Percentiles rank a stretch among this genome's conserved stretches.
Evolutionary conservation across 352 stramenopile species (phyloP).

Genomic region (Pythium dissimile): DNA sequence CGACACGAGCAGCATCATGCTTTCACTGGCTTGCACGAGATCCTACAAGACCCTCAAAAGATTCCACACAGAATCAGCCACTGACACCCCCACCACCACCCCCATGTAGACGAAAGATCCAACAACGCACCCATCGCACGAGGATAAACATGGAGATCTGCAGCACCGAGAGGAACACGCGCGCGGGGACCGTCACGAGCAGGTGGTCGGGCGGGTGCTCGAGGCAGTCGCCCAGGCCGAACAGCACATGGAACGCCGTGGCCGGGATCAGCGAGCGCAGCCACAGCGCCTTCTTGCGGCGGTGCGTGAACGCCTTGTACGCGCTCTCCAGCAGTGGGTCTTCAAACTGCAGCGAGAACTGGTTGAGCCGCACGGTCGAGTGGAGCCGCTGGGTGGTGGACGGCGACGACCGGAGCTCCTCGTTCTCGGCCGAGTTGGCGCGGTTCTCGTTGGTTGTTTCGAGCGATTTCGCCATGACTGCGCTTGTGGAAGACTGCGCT

Average conservation of each 20-base stretch:
- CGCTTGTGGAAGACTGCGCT: neutral
- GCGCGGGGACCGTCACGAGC: slow-evolving; percentile 66
- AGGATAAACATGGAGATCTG: slow-evolving; percentile 75
- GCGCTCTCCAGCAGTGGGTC: slow-evolving; percentile 54
- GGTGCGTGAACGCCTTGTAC: slow-evolving; percentile 63
- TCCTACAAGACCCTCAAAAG: slow-evolving; percentile 45
- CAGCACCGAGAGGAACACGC: slow-evolving; percentile 66
- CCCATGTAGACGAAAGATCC: neutral
- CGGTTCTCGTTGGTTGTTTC: neutral
- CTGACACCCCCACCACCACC: neutral
- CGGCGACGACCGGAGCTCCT: too few relatives aligned
- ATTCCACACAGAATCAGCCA: too few relatives aligned
- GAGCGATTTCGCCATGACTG: neutral
- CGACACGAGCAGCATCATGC: slow-evolving; percentile 69
- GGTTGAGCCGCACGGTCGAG: slow-evolving; percentile 79
- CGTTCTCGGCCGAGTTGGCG: neutral
- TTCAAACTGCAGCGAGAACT: slow-evolving; percentile 80
- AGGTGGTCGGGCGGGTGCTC: slow-evolving; percentile 64
- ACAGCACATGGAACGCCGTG: slow-evolving; percentile 68
- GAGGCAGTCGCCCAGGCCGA: slow-evolving; percentile 65
- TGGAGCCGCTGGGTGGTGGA: slow-evolving; percentile 25
- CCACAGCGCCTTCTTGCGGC: slow-evolving; percentile 81
- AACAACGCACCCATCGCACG: slow-evolving; percentile 48
- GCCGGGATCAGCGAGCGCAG: slow-evolving; percentile 74
- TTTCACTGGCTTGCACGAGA: slow-evolving; percentile 57